A percentile compares a stretch with the other conserved stretches of the same genome.
Conservation (phyloP, 2,329 filamentous ascomycete species). For the Eurotiales sp. region DNA sequence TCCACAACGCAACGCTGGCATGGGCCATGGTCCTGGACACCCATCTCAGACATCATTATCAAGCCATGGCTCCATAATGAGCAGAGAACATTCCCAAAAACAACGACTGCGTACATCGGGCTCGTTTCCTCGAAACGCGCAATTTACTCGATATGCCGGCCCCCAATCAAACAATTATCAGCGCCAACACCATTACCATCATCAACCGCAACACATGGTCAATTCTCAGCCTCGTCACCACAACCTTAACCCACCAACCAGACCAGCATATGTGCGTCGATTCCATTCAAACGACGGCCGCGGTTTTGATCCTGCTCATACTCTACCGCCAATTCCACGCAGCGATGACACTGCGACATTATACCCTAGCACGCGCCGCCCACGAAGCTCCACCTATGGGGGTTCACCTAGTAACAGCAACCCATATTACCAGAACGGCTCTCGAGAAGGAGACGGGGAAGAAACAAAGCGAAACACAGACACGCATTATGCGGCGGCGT, state of each 20-base stretch:
- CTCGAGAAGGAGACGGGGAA: background rate
- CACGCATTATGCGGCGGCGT: background rate
- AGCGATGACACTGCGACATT: slow-evolving; percentile 31
- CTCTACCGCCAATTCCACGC: slow-evolving; percentile 22
- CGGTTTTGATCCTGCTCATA: slow-evolving; percentile 20
- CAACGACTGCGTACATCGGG: background rate
- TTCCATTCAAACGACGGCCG: slow-evolving; percentile 18
- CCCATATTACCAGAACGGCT: background rate
- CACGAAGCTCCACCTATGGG: slow-evolving; percentile 32
- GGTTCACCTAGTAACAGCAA: slow-evolving; percentile 1
- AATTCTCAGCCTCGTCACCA: slow-evolving; percentile 3
- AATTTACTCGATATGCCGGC: background rate
- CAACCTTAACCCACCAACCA: background rate
- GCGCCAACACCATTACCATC: slow-evolving; percentile 1
- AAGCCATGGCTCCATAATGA: background rate
- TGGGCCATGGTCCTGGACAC: background rate
- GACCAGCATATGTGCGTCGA: slow-evolving; percentile 11
- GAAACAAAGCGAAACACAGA: background rate
- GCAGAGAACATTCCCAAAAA: background rate
- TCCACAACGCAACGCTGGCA: background rate
- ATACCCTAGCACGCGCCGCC: slow-evolving; percentile 32
- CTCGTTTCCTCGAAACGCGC: background rate
- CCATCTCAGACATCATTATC: background rate
- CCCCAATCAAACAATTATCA: background rate
- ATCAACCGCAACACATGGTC: slow-evolving; percentile 4